A percentile compares a stretch with the other conserved stretches of the same genome.
These are phyloP conservation scores for Coniochaeta prunicola DNA, from an alignment of 2,329 filamentous ascomycete species.

Conservation along the genomic window DNA sequence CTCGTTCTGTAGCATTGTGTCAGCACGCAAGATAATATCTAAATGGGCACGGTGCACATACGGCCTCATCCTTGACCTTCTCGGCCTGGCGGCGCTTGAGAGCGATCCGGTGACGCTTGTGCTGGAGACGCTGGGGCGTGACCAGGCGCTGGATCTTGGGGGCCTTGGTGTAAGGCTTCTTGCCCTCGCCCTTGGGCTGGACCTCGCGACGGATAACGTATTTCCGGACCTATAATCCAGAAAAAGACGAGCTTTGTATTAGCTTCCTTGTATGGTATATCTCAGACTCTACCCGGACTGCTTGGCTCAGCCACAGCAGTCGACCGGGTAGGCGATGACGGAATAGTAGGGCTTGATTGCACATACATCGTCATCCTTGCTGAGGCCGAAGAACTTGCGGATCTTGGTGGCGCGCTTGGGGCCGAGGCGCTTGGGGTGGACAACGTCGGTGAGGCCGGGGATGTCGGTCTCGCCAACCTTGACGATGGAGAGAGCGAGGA, in stretches of 20 bases:
- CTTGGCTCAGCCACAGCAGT: constrained; percentile 33
- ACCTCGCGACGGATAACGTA: constrained; percentile 99
- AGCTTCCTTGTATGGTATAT: constrained; percentile 21
- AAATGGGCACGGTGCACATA: constrained; percentile 32
- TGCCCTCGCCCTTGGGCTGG: constrained; percentile 94
- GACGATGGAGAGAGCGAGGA: constrained; percentile 89
- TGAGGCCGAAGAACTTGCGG: constrained; percentile 98
- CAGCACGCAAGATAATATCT: constrained; percentile 18
- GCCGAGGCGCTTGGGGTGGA: constrained; percentile 98
- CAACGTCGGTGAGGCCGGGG: constrained; percentile 93
- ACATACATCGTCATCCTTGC: constrained; percentile 99
- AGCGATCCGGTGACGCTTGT: constrained; percentile 97
- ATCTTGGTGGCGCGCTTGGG: constrained; percentile 99
- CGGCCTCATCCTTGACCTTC: constrained; percentile 97
- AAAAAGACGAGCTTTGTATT: constrained; percentile 31
- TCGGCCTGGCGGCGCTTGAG: constrained; percentile 98
- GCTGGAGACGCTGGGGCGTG: constrained; percentile 98
- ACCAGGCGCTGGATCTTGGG: constrained; percentile 99
- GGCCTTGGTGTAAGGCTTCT: constrained; percentile 98
- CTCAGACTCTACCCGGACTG: constrained; percentile 54
- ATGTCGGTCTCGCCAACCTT: constrained; percentile 96
- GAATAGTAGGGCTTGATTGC: constrained; percentile 42
- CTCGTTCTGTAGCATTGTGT: constrained; percentile 65
- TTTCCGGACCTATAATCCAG: constrained; percentile 75
- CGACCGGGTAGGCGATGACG: constrained; percentile 64